Evolutionary conservation across 768 basidiomycete species (phyloP).

Genomic region (Sistotremastrum niveocremeum): DNA sequence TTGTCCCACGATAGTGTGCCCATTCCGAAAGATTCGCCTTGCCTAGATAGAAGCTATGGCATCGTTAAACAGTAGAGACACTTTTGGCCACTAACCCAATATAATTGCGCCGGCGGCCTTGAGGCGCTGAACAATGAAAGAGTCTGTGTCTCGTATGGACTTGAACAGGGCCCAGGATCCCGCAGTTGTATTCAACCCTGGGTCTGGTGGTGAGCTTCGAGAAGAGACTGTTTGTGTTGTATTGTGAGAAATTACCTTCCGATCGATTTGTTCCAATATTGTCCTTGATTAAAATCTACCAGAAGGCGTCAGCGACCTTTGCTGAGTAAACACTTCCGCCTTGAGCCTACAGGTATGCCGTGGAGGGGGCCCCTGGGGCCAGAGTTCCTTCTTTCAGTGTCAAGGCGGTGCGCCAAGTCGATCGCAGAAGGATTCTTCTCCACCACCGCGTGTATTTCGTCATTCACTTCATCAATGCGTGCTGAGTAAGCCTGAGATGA

Average conservation of each 20-base stretch:
- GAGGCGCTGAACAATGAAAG: constrained; percentile 4
- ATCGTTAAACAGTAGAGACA: too few species aligned
- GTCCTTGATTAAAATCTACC: constrained; percentile 19
- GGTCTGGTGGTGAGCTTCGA: too few species aligned
- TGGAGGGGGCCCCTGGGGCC: constrained; percentile 3
- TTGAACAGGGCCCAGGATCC: constrained; percentile 8
- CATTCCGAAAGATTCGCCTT: constrained; percentile 9
- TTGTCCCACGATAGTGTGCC: constrained; percentile 5
- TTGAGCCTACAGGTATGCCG: constrained; percentile 12
- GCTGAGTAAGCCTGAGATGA: constrained; percentile 3
- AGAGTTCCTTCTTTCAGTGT: constrained; percentile 1
- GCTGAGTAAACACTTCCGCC: constrained; percentile 37
- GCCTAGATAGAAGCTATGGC: background rate
- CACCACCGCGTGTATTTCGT: constrained; percentile 4
- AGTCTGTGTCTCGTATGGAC: constrained; percentile 7
- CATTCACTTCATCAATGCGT: constrained; percentile 7
- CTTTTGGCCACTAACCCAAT: background rate
- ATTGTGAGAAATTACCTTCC: background rate
- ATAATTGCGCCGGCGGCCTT: constrained; percentile 9
- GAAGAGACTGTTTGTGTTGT: too few species aligned
- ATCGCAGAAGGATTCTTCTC: constrained; percentile 6
- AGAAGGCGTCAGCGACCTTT: constrained; percentile 26
- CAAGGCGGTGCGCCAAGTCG: constrained; percentile 1
- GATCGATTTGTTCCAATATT: constrained; percentile 2
- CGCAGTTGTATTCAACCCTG: constrained; percentile 9